These are phyloP conservation scores for Plantago major DNA, from an alignment of 257 asterid species.

Conservation along the genomic window DNA sequence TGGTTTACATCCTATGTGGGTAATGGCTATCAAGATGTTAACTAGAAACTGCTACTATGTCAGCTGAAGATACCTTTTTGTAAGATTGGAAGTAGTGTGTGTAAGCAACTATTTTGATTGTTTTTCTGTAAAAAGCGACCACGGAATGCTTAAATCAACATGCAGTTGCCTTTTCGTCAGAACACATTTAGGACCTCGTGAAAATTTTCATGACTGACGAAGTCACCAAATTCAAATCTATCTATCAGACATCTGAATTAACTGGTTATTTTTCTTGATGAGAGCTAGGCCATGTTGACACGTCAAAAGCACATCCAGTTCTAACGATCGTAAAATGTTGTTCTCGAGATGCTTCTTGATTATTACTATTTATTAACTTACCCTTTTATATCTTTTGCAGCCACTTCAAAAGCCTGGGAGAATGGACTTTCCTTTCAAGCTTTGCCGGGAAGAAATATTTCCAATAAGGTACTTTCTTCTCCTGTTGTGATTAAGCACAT, in stretches of 20 bases:
- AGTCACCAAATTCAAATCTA: not conserved
- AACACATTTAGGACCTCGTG: no score
- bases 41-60: no score
- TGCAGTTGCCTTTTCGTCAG: no score
- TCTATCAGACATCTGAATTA: not conserved
- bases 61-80: no score
- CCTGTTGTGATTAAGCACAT: conserved; percentile 2
- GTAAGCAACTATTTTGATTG: no score
- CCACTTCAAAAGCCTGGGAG: conserved; percentile 78
- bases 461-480: conserved; percentile 51
- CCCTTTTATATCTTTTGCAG: conserved; percentile 37
- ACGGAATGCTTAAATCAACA: no score
- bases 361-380: not conserved
- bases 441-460: conserved; percentile 46
- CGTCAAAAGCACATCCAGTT: not conserved
- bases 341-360: conserved; percentile 10
- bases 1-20: no score
- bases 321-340: conserved; percentile 1
- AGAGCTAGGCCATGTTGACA: conserved; percentile 1
- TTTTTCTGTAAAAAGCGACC: no score
- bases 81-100: no score
- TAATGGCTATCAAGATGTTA: no score
- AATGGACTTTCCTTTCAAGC: conserved; percentile 67
- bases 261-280: conserved; percentile 1
- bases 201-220: not conserved